These are phyloP conservation scores for Mucor lusitanicus DNA, from an alignment of 371 early-diverging fungal species.

Conservation along the genomic window DNA sequence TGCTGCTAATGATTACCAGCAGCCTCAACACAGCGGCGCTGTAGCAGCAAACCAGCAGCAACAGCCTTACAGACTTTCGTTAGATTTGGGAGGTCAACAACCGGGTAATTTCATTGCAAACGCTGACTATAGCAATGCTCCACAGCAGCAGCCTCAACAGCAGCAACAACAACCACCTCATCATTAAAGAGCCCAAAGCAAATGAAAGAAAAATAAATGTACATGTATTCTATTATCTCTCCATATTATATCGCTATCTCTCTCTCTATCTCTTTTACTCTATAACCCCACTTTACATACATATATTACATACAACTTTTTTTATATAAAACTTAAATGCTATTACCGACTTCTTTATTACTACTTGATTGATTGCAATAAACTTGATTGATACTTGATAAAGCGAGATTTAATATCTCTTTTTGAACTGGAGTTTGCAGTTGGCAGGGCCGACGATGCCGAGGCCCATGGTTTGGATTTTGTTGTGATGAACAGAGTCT, in stretches of 20 bases:
- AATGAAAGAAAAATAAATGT: background rate
- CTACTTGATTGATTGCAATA: background rate
- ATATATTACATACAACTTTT: background rate
- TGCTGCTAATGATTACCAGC: background rate
- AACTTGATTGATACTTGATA: background rate
- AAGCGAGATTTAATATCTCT: conserved; percentile 16
- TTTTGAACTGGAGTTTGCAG: background rate
- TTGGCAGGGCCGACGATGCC: background rate
- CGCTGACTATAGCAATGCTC: background rate
- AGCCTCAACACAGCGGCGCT: background rate
- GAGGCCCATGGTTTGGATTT: background rate
- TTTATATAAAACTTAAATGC: background rate
- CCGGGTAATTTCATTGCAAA: background rate
- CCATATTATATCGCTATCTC: background rate
- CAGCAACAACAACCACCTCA: background rate
- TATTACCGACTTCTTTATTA: background rate
- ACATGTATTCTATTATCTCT: background rate
- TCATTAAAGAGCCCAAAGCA: background rate
- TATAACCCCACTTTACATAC: background rate
- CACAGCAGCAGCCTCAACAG: background rate
- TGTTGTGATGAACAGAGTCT: background rate
- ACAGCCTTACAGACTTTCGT: conserved; percentile 5
- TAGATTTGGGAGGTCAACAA: conserved; percentile 7
- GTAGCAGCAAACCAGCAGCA: background rate
- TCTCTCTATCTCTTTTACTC: background rate